These are phyloP conservation scores for Cydonia oblonga DNA, from an alignment of 331 rosid genomes.

Conservation along the genomic window DNA sequence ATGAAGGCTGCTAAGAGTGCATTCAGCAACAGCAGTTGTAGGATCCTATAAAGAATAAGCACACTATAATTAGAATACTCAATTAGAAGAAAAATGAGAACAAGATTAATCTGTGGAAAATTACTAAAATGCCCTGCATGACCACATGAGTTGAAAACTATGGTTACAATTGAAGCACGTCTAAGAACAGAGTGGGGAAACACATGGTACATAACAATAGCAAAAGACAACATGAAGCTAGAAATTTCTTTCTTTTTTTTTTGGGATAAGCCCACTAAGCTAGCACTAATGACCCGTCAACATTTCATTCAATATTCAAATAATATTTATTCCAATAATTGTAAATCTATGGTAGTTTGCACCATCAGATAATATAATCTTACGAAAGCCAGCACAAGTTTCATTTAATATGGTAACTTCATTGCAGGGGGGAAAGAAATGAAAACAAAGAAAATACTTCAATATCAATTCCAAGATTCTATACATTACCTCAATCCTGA, in stretches of 20 bases:
- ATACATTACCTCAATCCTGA: conserved; percentile 59
- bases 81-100: not conserved
- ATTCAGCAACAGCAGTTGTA: conserved; percentile 33
- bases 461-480: not conserved
- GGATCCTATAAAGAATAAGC: conserved; percentile 30
- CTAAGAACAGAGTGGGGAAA: not conserved
- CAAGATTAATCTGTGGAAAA: not conserved
- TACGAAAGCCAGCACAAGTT: not conserved
- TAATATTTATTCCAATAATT: not conserved
- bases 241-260: not conserved
- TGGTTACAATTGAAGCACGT: not conserved
- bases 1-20: conserved; percentile 35
- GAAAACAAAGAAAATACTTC: not conserved
- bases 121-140: not conserved
- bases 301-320: not conserved
- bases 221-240: not conserved
- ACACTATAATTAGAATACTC: conserved; percentile 6
- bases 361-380: not conserved
- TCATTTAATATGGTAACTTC: not conserved
- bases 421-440: not conserved
- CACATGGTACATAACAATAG: not conserved
- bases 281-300: not conserved
- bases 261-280: not conserved
- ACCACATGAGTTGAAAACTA: not conserved
- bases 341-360: not conserved